phyloP scores from a whole-genome alignment of 345 rosid genomes.

The Isatis tinctoria region DNA sequence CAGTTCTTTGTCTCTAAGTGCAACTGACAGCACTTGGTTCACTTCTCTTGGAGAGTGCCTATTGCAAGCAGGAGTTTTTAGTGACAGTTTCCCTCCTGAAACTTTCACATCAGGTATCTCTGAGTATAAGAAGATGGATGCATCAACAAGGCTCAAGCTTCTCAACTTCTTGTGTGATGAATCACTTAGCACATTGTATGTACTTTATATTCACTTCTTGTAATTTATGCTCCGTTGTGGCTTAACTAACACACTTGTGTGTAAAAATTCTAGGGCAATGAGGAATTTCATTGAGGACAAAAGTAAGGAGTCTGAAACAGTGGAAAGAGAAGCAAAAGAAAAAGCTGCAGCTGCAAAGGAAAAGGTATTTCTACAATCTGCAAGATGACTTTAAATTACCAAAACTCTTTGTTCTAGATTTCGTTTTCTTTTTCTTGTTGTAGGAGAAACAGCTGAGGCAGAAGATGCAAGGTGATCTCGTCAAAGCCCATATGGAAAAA shows the following conservation, averaged over 20 bases:
- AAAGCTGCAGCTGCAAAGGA: conserved; percentile 48
- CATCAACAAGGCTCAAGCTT: conserved; percentile 38
- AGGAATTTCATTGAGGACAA: conserved; percentile 14
- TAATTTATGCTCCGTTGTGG: background rate
- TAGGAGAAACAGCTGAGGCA: conserved; percentile 63
- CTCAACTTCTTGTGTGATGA: conserved; percentile 52
- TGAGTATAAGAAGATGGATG: conserved; percentile 32
- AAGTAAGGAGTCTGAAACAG: conserved; percentile 20
- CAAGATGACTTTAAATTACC: background rate
- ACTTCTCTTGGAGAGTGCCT: conserved; percentile 41
- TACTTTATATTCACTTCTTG: background rate
- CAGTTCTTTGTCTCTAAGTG: conserved; percentile 48
- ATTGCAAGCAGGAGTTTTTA: conserved; percentile 29
- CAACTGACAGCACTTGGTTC: conserved; percentile 51
- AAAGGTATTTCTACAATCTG: conserved; percentile 37
- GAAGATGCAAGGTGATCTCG: conserved; percentile 54
- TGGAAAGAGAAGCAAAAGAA: background rate
- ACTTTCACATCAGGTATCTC: conserved; percentile 34
- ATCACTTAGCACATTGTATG: conserved; percentile 40
- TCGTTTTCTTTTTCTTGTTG: background rate
- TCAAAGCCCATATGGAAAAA: conserved; percentile 50
- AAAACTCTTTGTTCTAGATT: background rate
- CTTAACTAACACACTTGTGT: background rate
- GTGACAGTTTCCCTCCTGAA: conserved; percentile 20
- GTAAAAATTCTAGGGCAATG: background rate